Conservation (phyloP, 1,139 yeast genomes). For the Saccharomyces hybrid region DNA sequence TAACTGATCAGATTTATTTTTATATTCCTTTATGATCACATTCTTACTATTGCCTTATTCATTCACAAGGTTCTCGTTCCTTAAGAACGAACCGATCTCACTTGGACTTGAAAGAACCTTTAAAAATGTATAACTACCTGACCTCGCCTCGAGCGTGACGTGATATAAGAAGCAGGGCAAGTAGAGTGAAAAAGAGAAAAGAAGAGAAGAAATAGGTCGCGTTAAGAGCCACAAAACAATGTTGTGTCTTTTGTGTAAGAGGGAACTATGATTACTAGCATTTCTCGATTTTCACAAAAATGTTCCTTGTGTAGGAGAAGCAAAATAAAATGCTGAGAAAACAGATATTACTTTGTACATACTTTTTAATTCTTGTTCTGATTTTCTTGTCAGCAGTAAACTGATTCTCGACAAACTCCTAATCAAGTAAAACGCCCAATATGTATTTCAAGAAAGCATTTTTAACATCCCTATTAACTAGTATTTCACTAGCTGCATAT, state of each 20-base stretch:
- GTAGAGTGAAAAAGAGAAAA: too few relatives aligned
- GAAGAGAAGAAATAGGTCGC: neutral
- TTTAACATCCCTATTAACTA: conserved; percentile 24
- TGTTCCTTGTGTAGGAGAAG: neutral
- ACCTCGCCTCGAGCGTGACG: too few relatives aligned
- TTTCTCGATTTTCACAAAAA: neutral
- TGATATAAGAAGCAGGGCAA: too few relatives aligned
- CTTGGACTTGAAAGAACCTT: too few relatives aligned
- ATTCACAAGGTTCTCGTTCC: too few relatives aligned
- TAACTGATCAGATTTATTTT: too few relatives aligned
- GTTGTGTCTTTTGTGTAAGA: neutral
- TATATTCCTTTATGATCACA: too few relatives aligned
- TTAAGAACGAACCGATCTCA: too few relatives aligned
- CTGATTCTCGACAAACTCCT: neutral
- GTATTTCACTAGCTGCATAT: conserved; percentile 22
- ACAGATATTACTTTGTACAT: neutral
- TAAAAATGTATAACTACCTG: too few relatives aligned
- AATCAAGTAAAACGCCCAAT: conserved; percentile 6
- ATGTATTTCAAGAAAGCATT: conserved; percentile 30
- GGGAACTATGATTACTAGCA: neutral
- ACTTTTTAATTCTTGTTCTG: neutral
- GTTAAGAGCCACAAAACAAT: neutral
- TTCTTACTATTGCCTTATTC: too few relatives aligned
- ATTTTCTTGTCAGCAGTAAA: neutral
- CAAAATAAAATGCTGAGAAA: neutral